phyloP scores from a whole-genome alignment of 2,329 filamentous ascomycete species.

The Zymoseptoria brevis region DNA sequence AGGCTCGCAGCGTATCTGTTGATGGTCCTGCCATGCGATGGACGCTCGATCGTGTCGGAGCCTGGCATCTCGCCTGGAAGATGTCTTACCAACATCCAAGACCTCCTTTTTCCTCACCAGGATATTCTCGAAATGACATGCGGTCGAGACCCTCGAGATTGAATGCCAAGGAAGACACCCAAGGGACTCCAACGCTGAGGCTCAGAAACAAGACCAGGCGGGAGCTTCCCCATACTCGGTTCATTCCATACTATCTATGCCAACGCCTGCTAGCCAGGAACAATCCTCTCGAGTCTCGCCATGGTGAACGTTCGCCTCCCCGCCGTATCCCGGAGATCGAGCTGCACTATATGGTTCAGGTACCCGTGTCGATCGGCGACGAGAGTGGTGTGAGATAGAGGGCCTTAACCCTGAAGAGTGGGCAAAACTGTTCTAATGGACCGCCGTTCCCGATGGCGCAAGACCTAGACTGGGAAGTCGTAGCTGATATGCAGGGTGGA shows the following conservation, averaged over 20 bases:
- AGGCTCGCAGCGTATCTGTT: too few species aligned
- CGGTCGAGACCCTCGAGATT: not conserved
- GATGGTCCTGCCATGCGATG: too few species aligned
- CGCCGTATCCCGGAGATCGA: not conserved
- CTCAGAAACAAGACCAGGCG: not conserved
- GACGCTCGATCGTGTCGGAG: too few species aligned
- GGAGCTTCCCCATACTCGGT: not conserved
- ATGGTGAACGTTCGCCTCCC: not conserved
- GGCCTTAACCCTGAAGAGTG: not conserved
- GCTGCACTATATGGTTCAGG: not conserved
- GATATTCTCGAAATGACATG: not conserved
- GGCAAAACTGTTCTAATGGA: not conserved
- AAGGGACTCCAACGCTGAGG: not conserved
- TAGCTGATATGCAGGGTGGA: not conserved
- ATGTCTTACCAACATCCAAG: not conserved
- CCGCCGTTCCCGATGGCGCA: not conserved
- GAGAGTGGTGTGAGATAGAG: not conserved
- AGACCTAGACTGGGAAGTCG: not conserved
- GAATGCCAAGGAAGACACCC: not conserved
- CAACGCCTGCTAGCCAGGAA: not conserved
- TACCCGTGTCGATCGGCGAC: not conserved
- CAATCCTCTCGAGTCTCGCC: not conserved
- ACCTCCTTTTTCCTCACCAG: not conserved
- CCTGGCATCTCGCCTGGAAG: not conserved
- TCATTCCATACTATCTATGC: not conserved